Evolutionary conservation across 805 yeast genomes (phyloP).

Genomic region (Metschnikowia lunata): DNA sequence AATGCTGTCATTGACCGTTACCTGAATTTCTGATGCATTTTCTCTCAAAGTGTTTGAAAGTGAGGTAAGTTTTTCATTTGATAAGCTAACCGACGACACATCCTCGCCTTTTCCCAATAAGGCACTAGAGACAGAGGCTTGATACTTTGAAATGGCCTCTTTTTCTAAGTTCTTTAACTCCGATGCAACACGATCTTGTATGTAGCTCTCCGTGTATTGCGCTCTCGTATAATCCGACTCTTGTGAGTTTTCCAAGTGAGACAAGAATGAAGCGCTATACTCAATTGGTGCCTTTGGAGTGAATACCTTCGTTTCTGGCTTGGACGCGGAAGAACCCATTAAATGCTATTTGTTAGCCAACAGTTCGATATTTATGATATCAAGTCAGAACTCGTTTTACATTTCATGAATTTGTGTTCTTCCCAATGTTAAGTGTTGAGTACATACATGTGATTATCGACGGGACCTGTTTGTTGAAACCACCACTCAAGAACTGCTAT

Average conservation of each 20-base stretch:
- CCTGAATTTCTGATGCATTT: constrained; percentile 29
- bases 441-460: no score
- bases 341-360: constrained; percentile 1
- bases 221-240: constrained; percentile 71
- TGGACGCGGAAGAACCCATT: constrained; percentile 63
- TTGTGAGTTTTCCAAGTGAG: constrained; percentile 55
- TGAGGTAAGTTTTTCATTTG: constrained; percentile 40
- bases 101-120: constrained; percentile 33
- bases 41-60: constrained; percentile 34
- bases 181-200: constrained; percentile 60
- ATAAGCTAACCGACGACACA: constrained; percentile 26
- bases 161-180: constrained; percentile 52
- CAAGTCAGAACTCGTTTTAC: no score
- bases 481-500: no score
- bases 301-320: constrained; percentile 62
- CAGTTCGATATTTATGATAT: no score
- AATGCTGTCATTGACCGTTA: constrained; percentile 36
- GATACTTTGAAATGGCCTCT: constrained; percentile 49
- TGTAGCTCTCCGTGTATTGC: constrained; percentile 60
- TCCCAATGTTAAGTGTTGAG: neutral
- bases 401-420: no score
- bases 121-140: constrained; percentile 43
- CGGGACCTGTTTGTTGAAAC: no score
- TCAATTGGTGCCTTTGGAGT: constrained; percentile 66
- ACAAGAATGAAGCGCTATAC: constrained; percentile 58